These are phyloP conservation scores for Suillus paluster DNA, from an alignment of 768 basidiomycete genomes.

Conservation along the genomic window DNA sequence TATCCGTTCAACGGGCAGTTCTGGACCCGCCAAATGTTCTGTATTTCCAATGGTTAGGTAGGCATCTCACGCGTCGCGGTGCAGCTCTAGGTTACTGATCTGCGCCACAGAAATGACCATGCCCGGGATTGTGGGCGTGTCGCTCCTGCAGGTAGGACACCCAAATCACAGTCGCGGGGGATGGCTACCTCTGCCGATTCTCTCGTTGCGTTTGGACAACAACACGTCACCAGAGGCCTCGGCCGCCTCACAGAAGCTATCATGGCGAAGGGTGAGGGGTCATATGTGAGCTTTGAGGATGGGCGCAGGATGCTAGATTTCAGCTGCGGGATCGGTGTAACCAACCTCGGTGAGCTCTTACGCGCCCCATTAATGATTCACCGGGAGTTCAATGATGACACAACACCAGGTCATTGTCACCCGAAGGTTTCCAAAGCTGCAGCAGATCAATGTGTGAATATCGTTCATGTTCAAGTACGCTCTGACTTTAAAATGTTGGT, in stretches of 20 bases:
- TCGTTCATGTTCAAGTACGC: conserved; percentile 78
- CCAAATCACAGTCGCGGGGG: conserved; percentile 12
- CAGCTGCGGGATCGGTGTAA: conserved; percentile 87
- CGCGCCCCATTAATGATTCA: not conserved
- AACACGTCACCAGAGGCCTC: conserved; percentile 51
- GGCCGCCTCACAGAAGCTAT: conserved; percentile 52
- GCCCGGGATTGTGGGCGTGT: not conserved
- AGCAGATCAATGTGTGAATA: conserved; percentile 82
- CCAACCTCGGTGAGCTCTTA: conserved; percentile 67
- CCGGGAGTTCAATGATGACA: not conserved
- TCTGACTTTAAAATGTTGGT: not conserved
- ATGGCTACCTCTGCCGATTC: conserved; percentile 27
- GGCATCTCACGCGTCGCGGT: not conserved
- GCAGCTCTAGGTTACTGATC: not conserved
- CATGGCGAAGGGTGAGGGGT: conserved; percentile 71
- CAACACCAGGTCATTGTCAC: conserved; percentile 76
- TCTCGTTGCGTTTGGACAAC: conserved; percentile 42
- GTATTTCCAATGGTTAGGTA: not conserved
- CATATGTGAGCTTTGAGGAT: conserved; percentile 73
- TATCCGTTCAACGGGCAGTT: conserved; percentile 5
- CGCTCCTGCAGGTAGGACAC: not conserved
- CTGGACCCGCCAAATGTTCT: not conserved
- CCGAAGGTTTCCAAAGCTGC: conserved; percentile 86
- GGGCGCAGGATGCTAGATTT: conserved; percentile 83
- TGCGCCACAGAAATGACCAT: not conserved